Evolutionary conservation across 2,329 filamentous ascomycete species (phyloP).

Genomic region (Metarhizium brunneum): DNA sequence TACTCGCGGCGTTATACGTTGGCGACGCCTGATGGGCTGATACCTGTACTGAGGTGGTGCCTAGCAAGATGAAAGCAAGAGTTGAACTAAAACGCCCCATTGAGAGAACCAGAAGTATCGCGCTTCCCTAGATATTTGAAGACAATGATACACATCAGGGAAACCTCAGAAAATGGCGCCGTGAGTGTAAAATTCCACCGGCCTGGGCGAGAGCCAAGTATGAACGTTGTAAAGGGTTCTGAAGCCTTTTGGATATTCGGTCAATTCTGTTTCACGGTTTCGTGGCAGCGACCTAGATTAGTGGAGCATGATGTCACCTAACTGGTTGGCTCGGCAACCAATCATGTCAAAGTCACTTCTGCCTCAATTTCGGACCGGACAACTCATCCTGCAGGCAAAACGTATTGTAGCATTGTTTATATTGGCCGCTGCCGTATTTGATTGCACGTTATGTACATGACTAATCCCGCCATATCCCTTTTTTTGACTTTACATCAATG

Average conservation of each 20-base stretch:
- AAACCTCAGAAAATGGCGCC: no score
- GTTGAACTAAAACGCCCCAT: not conserved
- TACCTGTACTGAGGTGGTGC: not conserved
- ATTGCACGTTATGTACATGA: not conserved
- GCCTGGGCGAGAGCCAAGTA: not conserved
- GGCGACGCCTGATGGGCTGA: not conserved
- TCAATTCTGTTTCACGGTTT: not conserved
- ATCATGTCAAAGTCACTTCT: not conserved
- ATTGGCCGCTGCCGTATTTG: not conserved
- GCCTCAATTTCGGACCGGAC: no score
- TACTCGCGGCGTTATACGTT: constrained; percentile 13
- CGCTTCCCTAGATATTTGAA: not conserved
- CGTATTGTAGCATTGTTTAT: no score
- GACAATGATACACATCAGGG: not conserved
- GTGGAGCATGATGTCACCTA: no score
- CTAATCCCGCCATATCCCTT: not conserved
- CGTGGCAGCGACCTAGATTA: not conserved
- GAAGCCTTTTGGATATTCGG: not conserved
- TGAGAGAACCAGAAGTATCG: not conserved
- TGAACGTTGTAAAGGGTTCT: not conserved
- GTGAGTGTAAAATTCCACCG: not conserved
- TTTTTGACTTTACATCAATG: constrained; percentile 6
- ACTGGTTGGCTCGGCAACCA: constrained; percentile 16
- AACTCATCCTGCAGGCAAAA: not conserved
- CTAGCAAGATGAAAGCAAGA: not conserved